Evolutionary conservation across 2,329 filamentous ascomycete genomes (phyloP), one percentile per base, ranked within the genome.

Genomic region (Stagonosporopsis cucurbitacearum): DNA sequence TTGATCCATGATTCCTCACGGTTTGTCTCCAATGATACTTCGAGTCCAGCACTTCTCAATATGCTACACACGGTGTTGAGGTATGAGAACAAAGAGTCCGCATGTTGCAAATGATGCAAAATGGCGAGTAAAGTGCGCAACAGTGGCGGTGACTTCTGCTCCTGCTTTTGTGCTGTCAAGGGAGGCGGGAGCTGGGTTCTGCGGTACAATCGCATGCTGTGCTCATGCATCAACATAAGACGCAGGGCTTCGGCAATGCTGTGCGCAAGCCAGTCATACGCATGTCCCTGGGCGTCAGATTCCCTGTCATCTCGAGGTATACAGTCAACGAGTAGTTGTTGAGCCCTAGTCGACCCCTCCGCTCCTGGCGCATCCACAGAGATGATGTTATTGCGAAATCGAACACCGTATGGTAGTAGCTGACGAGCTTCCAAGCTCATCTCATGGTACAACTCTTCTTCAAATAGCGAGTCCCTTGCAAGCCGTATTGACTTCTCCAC

Each of bases 381-480:
- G 37, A 82, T 77, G 22, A 72, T 67, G 2, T 75, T 72, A 12
- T 77, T 86, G 32, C 85, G 82, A 13, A 87, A 83, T 23, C 82
- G 83, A 12, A 97, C 88, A 9, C 88, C 86, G 57, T 90, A 87
- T 11, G 87, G 86, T 3, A 88, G 82, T 20, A 96, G 80, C 0
- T 83, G 82, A 15, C 92, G 88, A 0, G 90, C 87, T 76, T 99
- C 95, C 17, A 91, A 84, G 48, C 88, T 88, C 57, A 98, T 81
- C 75, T 99, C 95, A 65, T 96, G 88, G 83, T 92, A 97, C 1
- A 99, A 79, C 71, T 99, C 95, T 69, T 93, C 88, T 25, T 90
- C 87, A 66, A 91, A 92, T 19, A 94, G 82, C 45, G 89, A 91
- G 73, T 95, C 89, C 53, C 91, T 84, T 2, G 91, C 89, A 65